Base-by-base conservation (phyloP, 1,284 basidiomycete genomes). In the Ustilago curta region DNA sequence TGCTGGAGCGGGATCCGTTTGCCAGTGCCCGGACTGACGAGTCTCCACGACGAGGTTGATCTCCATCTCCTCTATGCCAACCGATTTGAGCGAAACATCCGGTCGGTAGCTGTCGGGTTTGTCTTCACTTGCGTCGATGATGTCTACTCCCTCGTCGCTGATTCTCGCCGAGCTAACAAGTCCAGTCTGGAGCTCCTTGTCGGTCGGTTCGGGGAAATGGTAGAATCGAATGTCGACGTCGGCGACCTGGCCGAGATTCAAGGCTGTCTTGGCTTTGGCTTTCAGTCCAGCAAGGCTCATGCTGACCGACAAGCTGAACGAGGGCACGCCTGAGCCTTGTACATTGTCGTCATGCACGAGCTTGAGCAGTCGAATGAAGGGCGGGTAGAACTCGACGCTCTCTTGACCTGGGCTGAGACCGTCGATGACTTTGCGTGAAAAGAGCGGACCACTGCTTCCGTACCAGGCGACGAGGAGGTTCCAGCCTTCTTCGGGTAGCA, bases 321-420 rank as follows among this genome's bases (percentile, higher is more conserved):
- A 55, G 2, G 79, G 67, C 37, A 59, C 42, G 14, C 57, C 65
- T 4, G 59, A 62, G 14, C 57, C 86, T 32, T 87, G 85, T 18
- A 56, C 57, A 23, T 49, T 49, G 43, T 59, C 43, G 18, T 82
- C 62, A 7, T 83, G 79, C 21, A 83, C 67, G 21, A 87, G 76
- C 32, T 84, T 70, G 80, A 91, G 88, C 29, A 91, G 88, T 65
- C 88, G 89, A 81, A 95, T 87, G 37, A 87, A 87, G 2, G 91
- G 91, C 18, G 94, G 94, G 59, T 89, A 89, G 53, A 96, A 88
- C 85, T 97, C 94, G 65, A 97, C 86, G n/a, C 87, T 86, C 21
- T 87, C 86, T 64, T 89, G 88, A 40, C 85, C 72, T 8, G 51
- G 25, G n/a, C 44, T 53, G 16, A 61, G 60, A 31, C 75, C 72